Evolutionary conservation across 768 basidiomycete genomes (phyloP), one percentile per base, ranked within the genome.

Genomic region (Antrodiella citrinella): DNA sequence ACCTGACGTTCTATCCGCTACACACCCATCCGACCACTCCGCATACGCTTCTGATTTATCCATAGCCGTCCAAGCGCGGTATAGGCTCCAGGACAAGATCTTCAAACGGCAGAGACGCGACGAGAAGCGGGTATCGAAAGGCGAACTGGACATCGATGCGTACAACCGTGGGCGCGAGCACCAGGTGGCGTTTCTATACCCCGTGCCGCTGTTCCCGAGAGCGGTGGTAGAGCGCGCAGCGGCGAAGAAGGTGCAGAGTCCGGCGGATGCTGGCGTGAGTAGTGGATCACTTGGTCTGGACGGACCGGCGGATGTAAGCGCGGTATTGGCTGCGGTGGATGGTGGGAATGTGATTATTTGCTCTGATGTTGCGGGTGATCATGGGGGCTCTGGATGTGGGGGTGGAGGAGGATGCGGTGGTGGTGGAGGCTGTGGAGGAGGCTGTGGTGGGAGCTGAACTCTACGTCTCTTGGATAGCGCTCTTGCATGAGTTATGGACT

Each of bases 11-110:
- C 67, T 73, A 48, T 67, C 68, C 0, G 75, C 73, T 0, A 81
- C 80, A 0, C 80, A 82, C 56, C 74, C 80, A 0, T 78, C 77
- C 53, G 68, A 77, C 41, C 79, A 82, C 57, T 75, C 77, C 51
- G 66, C 75, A 0, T 65, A 76, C 21, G 42, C 26, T 24, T 23
- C 11, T 18, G 48, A 41, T 15, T 46, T 26, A 18, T 18, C 30
- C 24, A 19, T 47, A 4, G 42, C 30, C 11, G 15, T 49, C 22
- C 21, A 40, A 1, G 50, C 18, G 2, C 7, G 1, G 10, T 20
- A 42, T 41, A 43, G 21, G n/a, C 30, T 20, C 38, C 30, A 45
- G 41, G 56, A 53, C 45, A 66, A 69, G 61, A 39, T 64, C 12
- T 52, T 51, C 20, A 56, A 56, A 46, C 57, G 69, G 23, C 39